Percentiles rank a stretch among this genome's conserved stretches.
Evolutionary conservation across 2,329 filamentous ascomycete species (phyloP).

Genomic region (Domatiomyces catenatus): DNA sequence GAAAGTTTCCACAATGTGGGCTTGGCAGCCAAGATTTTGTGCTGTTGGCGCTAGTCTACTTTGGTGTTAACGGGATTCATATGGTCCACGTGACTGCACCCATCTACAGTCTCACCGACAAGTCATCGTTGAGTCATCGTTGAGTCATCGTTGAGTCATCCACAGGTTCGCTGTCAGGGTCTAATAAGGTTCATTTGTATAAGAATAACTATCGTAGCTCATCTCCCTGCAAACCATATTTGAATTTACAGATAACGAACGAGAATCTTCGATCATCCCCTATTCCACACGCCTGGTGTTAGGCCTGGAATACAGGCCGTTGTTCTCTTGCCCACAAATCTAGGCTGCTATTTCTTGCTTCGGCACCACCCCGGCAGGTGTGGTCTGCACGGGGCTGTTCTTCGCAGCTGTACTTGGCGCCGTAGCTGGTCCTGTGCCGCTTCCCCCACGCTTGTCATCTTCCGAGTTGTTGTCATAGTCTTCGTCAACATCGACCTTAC

Average conservation of each 20-base stretch:
- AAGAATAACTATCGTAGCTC: background rate
- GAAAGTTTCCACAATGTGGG: background rate
- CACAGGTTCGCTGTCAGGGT: background rate
- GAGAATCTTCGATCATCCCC: background rate
- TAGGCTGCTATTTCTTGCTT: slow-evolving; percentile 10
- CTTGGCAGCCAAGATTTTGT: background rate
- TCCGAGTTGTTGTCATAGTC: slow-evolving; percentile 92
- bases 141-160: too few relatives aligned
- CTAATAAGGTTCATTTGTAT: background rate
- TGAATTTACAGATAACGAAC: background rate
- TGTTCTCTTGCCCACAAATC: background rate
- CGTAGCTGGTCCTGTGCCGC: background rate
- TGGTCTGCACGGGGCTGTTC: slow-evolving; percentile 8
- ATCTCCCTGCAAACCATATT: background rate
- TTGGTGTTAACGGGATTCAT: background rate
- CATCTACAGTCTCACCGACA: too few relatives aligned
- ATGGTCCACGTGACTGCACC: background rate
- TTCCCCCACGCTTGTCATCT: slow-evolving; percentile 46
- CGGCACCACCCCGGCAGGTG: slow-evolving; percentile 2
- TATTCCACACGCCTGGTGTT: background rate
- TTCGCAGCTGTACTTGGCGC: slow-evolving; percentile 4
- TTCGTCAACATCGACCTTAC: slow-evolving; percentile 95
- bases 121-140: too few relatives aligned
- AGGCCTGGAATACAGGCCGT: background rate
- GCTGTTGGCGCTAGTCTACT: background rate